Percentiles rank a stretch among this genome's conserved stretches.
These are phyloP conservation scores for Cantharellus cinnabarinus DNA, from an alignment of 768 basidiomycete genomes.

Conservation along the genomic window DNA sequence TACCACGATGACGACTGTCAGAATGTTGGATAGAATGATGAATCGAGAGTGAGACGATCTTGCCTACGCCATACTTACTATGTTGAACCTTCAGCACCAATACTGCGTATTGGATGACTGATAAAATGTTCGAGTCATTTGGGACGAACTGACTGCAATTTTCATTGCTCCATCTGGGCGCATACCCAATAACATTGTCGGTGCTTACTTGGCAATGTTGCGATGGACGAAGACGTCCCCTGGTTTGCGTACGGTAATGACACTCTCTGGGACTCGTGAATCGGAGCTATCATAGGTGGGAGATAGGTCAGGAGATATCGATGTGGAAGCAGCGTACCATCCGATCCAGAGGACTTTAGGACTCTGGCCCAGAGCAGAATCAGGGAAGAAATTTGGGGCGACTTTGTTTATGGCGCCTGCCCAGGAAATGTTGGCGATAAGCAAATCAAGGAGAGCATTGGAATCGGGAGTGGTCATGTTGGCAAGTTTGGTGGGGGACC, in stretches of 20 bases:
- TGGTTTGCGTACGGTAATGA: constrained; percentile 42
- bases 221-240: constrained; percentile 71
- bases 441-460: neutral
- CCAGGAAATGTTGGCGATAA: constrained; percentile 38
- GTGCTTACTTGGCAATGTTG: constrained; percentile 67
- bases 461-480: too few species aligned
- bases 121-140: constrained; percentile 46
- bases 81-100: constrained; percentile 51
- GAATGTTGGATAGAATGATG: neutral
- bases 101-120: constrained; percentile 60
- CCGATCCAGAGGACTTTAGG: constrained; percentile 23
- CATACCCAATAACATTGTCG: neutral
- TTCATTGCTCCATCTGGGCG: neutral
- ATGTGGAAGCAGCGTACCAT: constrained; percentile 18
- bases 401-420: constrained; percentile 32
- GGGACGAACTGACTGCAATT: constrained; percentile 46
- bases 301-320: constrained; percentile 7
- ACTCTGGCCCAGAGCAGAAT: constrained; percentile 39
- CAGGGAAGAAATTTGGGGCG: constrained; percentile 43
- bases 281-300: constrained; percentile 41
- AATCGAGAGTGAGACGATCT: neutral
- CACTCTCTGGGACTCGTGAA: constrained; percentile 66
- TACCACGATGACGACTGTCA: neutral
- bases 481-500: too few species aligned
- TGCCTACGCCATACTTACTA: constrained; percentile 26